A percentile compares a stretch with the other conserved stretches of the same genome.
Conservation (phyloP, 2,329 filamentous ascomycete genomes). For the Phaeophleospora eucalypticola region DNA sequence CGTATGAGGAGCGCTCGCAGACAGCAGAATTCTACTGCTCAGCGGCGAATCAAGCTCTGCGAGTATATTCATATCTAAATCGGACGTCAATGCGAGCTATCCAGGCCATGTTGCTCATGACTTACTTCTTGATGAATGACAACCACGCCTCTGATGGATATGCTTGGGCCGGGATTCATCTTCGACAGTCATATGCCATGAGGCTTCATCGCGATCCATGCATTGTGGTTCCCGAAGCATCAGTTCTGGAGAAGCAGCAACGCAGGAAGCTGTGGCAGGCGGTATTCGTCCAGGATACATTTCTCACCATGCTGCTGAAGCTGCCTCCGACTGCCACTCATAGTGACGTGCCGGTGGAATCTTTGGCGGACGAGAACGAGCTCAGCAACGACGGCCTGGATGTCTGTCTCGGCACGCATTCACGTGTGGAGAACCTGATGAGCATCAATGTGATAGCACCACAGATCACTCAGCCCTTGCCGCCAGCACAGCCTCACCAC, state of each 20-base stretch:
- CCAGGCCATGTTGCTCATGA: slow-evolving; percentile 77
- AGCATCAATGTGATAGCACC: slow-evolving; percentile 48
- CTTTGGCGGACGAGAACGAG: slow-evolving; percentile 63
- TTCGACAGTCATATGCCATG: slow-evolving; percentile 77
- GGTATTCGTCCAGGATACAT: slow-evolving; percentile 75
- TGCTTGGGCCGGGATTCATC: slow-evolving; percentile 73
- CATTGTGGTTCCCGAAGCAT: slow-evolving; percentile 62
- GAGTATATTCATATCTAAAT: slow-evolving; percentile 72
- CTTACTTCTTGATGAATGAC: slow-evolving; percentile 81
- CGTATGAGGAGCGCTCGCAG: slow-evolving; percentile 62
- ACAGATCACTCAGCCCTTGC: slow-evolving; percentile 32
- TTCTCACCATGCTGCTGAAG: slow-evolving; percentile 71
- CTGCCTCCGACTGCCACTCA: slow-evolving; percentile 74
- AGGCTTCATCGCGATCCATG: slow-evolving; percentile 76
- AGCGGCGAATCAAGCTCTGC: slow-evolving; percentile 71
- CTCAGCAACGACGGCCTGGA: slow-evolving; percentile 50
- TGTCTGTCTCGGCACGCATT: slow-evolving; percentile 49
- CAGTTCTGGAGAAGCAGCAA: slow-evolving; percentile 70
- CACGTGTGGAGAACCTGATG: slow-evolving; percentile 48
- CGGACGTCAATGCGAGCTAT: slow-evolving; percentile 68
- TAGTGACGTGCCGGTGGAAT: slow-evolving; percentile 73
- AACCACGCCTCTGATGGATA: slow-evolving; percentile 80
- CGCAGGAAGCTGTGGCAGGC: slow-evolving; percentile 79
- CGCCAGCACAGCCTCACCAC: slow-evolving; percentile 32
- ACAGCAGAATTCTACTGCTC: slow-evolving; percentile 77